Percentiles rank a stretch among this genome's conserved stretches.
These are phyloP conservation scores for Bonia amplexicaulis DNA, from an alignment of 176 grass and related monocot species.

Conservation along the genomic window DNA sequence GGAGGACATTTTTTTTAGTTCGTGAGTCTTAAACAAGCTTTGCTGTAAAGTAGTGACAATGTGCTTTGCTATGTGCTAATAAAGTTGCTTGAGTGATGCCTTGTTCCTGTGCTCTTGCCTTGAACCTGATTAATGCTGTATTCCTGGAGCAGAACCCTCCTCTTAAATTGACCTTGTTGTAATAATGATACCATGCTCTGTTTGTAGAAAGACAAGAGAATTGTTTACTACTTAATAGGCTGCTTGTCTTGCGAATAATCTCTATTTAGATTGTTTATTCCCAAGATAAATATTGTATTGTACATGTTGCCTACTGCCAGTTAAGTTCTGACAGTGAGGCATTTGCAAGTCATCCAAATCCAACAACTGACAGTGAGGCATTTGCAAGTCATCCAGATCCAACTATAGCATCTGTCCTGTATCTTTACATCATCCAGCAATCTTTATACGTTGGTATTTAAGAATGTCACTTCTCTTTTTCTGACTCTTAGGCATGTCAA, in stretches of 20 bases:
- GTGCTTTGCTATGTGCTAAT: background rate
- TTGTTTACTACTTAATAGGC: background rate
- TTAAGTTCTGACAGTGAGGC: background rate
- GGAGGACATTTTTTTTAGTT: background rate
- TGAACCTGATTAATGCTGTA: background rate
- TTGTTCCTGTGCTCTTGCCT: conserved; percentile 3
- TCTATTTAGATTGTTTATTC: background rate
- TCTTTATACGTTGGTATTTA: background rate
- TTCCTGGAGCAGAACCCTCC: background rate
- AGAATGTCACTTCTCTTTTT: background rate
- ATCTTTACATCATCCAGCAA: background rate
- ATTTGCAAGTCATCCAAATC: background rate
- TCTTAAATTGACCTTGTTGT: background rate
- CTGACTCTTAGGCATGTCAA: conserved; percentile 65
- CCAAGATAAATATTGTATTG: background rate
- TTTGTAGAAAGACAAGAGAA: background rate
- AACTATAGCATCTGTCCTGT: background rate
- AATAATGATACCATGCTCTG: background rate
- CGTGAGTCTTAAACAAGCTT: background rate
- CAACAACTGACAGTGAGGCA: background rate
- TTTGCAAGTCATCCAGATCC: background rate
- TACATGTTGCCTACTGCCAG: background rate
- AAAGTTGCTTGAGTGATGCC: background rate
- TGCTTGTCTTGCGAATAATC: background rate
- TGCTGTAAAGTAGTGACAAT: background rate